Evolutionary conservation across 2,329 filamentous ascomycete genomes (phyloP).

Genomic region (Orbilia brochopaga): DNA sequence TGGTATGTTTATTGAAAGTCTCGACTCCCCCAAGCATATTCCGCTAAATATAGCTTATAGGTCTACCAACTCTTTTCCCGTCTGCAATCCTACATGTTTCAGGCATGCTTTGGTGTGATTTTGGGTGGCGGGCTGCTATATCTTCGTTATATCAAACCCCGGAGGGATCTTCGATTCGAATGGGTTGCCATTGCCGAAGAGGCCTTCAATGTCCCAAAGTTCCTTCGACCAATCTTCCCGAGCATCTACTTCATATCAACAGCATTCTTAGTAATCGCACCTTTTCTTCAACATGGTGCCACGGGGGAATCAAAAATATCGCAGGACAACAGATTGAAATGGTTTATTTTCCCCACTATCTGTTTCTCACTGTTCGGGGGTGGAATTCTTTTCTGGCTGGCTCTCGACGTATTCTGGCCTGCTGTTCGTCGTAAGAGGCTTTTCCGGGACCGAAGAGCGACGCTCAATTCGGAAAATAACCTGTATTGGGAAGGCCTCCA

Average conservation of each 20-base stretch:
- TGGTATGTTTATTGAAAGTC: constrained; percentile 49
- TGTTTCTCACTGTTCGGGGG: constrained; percentile 41
- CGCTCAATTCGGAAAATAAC: constrained; percentile 19
- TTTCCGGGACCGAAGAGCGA: constrained; percentile 18
- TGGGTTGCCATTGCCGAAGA: constrained; percentile 10
- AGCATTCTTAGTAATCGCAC: constrained; percentile 41
- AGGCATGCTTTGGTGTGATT: constrained; percentile 56
- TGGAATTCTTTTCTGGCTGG: constrained; percentile 52
- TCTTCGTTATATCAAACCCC: constrained; percentile 48
- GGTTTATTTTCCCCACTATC: constrained; percentile 47
- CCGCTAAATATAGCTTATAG: constrained; percentile 7
- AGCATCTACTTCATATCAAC: constrained; percentile 50
- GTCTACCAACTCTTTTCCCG: constrained; percentile 56
- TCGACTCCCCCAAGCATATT: constrained; percentile 49
- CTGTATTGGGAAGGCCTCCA: constrained; percentile 29
- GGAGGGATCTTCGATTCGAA: constrained; percentile 21
- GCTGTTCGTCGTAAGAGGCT: constrained; percentile 1
- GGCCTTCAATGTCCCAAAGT: constrained; percentile 9
- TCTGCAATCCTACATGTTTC: constrained; percentile 60
- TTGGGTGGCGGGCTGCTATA: constrained; percentile 57
- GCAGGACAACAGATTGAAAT: constrained; percentile 18
- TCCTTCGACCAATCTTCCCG: constrained; percentile 30
- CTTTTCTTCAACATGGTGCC: constrained; percentile 21
- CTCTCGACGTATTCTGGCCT: constrained; percentile 22
- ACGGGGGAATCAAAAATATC: constrained; percentile 34